These are phyloP conservation scores for Neopestalotiopsis sp. DNA, from an alignment of 2,329 filamentous ascomycete species.

Conservation along the genomic window DNA sequence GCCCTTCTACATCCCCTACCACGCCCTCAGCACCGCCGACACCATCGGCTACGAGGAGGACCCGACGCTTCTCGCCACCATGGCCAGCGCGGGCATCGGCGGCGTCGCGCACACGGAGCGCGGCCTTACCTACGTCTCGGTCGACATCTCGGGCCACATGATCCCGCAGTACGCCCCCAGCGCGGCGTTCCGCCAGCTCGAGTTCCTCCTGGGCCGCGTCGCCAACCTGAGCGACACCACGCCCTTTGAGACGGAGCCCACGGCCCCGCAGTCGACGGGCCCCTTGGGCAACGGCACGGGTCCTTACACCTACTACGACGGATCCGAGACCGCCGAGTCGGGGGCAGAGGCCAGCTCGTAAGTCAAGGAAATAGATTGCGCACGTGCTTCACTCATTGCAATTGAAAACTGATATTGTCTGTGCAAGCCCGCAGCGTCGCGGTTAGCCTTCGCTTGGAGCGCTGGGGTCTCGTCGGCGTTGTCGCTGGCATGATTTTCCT, in stretches of 20 bases:
- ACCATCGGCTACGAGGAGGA: conserved; percentile 31
- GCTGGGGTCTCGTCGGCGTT: not conserved
- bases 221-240: conserved; percentile 37
- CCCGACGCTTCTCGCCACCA: conserved; percentile 37
- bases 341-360: not conserved
- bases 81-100: conserved; percentile 68
- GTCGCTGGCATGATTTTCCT: not conserved
- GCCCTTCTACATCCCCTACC: conserved; percentile 73
- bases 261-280: conserved; percentile 30
- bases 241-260: conserved; percentile 32
- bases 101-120: conserved; percentile 76
- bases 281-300: conserved; percentile 35
- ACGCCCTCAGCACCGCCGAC: conserved; percentile 45
- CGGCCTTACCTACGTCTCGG: conserved; percentile 69
- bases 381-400: too few relatives aligned
- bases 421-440: not conserved
- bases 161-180: conserved; percentile 70
- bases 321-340: not conserved
- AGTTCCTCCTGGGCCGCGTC: conserved; percentile 76
- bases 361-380: too few relatives aligned
- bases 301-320: conserved; percentile 22
- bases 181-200: conserved; percentile 73
- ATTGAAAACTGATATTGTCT: not conserved
- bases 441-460: not conserved
- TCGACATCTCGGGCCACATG: conserved; percentile 68